phyloP scores from a whole-genome alignment of 306 rosid species.

The Vigna trinervia region DNA sequence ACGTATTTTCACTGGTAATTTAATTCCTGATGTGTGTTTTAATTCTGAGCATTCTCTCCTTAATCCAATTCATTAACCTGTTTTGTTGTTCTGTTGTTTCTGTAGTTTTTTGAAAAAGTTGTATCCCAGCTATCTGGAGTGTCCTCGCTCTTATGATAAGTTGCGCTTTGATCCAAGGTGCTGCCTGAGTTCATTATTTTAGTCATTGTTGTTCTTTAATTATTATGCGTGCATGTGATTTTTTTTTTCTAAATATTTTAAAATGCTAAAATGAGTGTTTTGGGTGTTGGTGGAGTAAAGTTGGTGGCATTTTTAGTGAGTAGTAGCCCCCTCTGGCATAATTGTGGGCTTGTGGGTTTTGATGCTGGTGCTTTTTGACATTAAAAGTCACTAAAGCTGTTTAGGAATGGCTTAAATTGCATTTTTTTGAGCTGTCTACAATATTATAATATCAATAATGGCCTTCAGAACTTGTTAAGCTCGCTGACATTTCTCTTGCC shows the following conservation, averaged over 20 bases:
- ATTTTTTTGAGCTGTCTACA: constrained; percentile 15
- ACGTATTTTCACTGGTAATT: constrained; percentile 88
- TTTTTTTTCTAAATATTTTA: neutral
- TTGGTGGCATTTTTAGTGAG: constrained; percentile 19
- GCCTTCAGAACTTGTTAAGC: constrained; percentile 7
- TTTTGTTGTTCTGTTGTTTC: constrained; percentile 35
- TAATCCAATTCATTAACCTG: constrained; percentile 33
- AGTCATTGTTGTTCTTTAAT: constrained; percentile 6
- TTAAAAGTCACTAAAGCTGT: constrained; percentile 8
- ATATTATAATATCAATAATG: constrained; percentile 12
- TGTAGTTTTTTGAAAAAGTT: constrained; percentile 86
- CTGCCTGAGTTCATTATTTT: constrained; percentile 20
- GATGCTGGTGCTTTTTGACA: constrained; percentile 26
- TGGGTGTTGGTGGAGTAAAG: constrained; percentile 37
- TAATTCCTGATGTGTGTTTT: neutral
- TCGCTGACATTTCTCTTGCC: neutral
- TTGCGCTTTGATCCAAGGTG: constrained; percentile 98
- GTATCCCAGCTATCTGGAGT: constrained; percentile 79
- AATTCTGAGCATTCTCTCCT: neutral
- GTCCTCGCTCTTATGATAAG: constrained; percentile 96
- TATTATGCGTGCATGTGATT: neutral
- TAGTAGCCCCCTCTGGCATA: constrained; percentile 11
- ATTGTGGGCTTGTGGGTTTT: constrained; percentile 33
- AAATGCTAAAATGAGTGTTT: constrained; percentile 8
- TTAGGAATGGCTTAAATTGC: constrained; percentile 34